Evolutionary conservation across 768 basidiomycete genomes (phyloP), one percentile per base, ranked within the genome.

Genomic region (Mycena filopes): DNA sequence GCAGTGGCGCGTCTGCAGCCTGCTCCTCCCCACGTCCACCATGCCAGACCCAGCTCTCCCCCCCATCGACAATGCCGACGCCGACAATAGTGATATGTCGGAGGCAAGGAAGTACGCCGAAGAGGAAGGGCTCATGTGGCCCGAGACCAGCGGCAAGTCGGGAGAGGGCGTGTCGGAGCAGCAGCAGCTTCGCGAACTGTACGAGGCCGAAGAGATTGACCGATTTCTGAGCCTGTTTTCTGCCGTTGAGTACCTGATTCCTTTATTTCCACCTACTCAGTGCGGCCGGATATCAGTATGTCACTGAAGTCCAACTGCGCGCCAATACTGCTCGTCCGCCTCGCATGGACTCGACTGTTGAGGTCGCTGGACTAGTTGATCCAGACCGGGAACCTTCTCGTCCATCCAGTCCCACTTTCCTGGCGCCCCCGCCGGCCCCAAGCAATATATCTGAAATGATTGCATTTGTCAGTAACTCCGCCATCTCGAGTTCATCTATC

Each of bases 181-280:
- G 70, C 73, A 76, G 26, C 79, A 89, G 68, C 78, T 91, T 21
- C 79, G 90, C 42, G 82, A 86, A 42, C 69, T 87, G 28, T 66
- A 66, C 29, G 65, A 66, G 16, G 42, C 41, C n/a, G 65, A 66
- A 41, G 60, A 66, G 41, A 61, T 66, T 26, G 65, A 66, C 48
- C 59, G 65, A 31, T 90, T 88, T 71, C 75, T 91, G 29, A 72
- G 77, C 46, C 71, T 90, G n/a, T 91, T 91, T 74, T 85, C 87
- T 43, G 79, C 82, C 38, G 89, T 89, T 71, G 73, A 48, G n/a
- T 61, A 50, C 46, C 36, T 50, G 40, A 60, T 45, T 29, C 36
- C 40, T 50, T 23, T 40, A n/a, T 54, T 10, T n/a, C 42, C 33
- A 13, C 56, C 23, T 58, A 25, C 56, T 55, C 15, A 66, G 55